These are phyloP conservation scores for Torulaspora globosa DNA, from an alignment of 1,139 yeast species.

Conservation along the genomic window DNA sequence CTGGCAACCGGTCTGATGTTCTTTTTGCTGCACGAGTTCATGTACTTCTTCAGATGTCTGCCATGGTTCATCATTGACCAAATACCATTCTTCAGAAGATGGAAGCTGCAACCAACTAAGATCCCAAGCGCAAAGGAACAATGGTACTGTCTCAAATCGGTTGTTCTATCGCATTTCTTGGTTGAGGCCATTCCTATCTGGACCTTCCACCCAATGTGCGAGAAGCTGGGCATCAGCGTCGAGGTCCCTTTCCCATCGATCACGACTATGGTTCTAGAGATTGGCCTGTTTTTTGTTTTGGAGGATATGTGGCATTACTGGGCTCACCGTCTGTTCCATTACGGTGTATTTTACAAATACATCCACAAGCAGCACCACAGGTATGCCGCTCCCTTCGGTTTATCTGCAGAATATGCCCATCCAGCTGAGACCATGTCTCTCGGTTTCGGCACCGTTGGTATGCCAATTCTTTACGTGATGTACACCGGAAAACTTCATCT, in stretches of 20 bases:
- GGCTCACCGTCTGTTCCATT: constrained; percentile 84
- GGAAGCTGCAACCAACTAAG: constrained; percentile 77
- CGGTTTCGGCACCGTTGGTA: constrained; percentile 92
- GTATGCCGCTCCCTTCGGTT: constrained; percentile 95
- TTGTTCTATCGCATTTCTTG: constrained; percentile 74
- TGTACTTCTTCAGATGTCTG: constrained; percentile 78
- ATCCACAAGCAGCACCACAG: constrained; percentile 96
- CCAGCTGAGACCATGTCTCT: constrained; percentile 87
- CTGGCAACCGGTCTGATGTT: constrained; percentile 81
- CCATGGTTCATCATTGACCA: constrained; percentile 82
- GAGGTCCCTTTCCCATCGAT: constrained; percentile 81
- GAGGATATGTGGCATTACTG: constrained; percentile 97
- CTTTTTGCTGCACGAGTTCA: constrained; percentile 67
- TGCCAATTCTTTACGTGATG: constrained; percentile 70
- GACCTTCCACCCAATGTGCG: constrained; percentile 90
- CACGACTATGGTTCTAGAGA: constrained; percentile 56
- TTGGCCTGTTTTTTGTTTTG: constrained; percentile 68
- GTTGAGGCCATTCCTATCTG: constrained; percentile 95
- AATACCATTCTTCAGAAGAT: constrained; percentile 68
- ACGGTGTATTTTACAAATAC: constrained; percentile 78
- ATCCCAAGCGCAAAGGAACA: constrained; percentile 79
- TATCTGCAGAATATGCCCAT: constrained; percentile 95
- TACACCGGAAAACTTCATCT: constrained; percentile 69
- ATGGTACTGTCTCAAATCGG: constrained; percentile 85
- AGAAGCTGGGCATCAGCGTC: constrained; percentile 65